A percentile compares a stretch with the other conserved stretches of the same genome.
Conservation (phyloP, 2,329 filamentous ascomycete species). For the Ophiocordyceps camponoti-saundersi region DNA sequence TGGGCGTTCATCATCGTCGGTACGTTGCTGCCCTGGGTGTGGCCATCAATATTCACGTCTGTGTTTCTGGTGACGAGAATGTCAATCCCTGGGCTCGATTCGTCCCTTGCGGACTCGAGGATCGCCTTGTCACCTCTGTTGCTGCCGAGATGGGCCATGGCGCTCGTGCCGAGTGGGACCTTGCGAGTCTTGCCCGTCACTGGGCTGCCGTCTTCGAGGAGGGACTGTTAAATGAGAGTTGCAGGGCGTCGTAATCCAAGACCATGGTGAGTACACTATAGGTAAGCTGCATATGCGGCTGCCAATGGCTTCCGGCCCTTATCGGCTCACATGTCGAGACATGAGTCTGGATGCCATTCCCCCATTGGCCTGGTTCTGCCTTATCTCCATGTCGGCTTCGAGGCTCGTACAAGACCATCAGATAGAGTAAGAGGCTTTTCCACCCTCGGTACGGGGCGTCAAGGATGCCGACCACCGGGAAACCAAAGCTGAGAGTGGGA, state of each 20-base stretch:
- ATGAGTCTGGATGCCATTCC: neutral
- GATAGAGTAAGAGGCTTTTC: neutral
- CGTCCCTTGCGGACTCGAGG: slow-evolving; percentile 76
- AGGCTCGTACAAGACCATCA: neutral
- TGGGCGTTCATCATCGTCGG: slow-evolving; percentile 80
- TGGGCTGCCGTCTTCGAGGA: slow-evolving; percentile 19
- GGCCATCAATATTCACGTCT: slow-evolving; percentile 58
- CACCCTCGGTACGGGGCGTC: neutral
- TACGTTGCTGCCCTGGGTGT: slow-evolving; percentile 75
- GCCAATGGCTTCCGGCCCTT: neutral
- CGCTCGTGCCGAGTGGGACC: slow-evolving; percentile 8
- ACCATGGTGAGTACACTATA: neutral
- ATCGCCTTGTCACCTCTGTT: slow-evolving; percentile 64
- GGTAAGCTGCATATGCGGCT: neutral
- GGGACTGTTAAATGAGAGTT: slow-evolving; percentile 10
- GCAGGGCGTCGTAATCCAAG: neutral
- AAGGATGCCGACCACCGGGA: neutral
- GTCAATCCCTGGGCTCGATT: slow-evolving; percentile 50
- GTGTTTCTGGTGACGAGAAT: slow-evolving; percentile 21
- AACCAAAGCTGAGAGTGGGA: neutral
- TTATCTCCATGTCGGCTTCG: neutral
- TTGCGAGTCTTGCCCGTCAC: slow-evolving; percentile 10
- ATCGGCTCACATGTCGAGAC: neutral
- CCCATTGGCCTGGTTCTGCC: neutral
- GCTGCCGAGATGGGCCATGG: slow-evolving; percentile 26